Base-by-base conservation (phyloP, 2,329 filamentous ascomycete genomes). In the Coccinonectria pachysandricola region DNA sequence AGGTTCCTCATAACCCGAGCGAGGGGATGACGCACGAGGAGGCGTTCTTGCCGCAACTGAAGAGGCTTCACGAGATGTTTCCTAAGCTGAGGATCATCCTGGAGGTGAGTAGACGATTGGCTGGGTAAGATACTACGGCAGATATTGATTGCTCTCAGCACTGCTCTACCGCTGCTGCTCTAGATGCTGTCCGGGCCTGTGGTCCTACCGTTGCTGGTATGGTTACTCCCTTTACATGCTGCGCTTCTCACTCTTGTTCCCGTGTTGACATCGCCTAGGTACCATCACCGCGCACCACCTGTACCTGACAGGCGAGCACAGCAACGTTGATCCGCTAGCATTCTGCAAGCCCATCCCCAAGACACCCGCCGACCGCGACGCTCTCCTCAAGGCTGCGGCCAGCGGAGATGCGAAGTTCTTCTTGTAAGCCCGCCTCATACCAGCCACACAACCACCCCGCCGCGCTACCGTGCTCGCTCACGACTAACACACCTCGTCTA, bases 271-370 rank as follows among this genome's bases (percentile, higher is more conserved):
- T n/a, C 9, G 8, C 12, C 21, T 35, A 53, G 78, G 69, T 4
- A 88, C 82, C 7, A 85, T 93, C 40, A 94, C 86, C 0, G 82
- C 84, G 3, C 86, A 94, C 48, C 86, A 94, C 47, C 64, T 93
- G 12, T 85, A 73, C 40, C 66, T 95, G 16, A 84, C 79, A 8
- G 75, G 83, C 10, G 79, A 91, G 44, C 76, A 86, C 43, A 62
- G 57, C 33, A 57, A 58, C 31, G 79, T 78, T 62, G 72, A 75
- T 12, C 46, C 47, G 15, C 54, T 60, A 27, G 54, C 54, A 47
- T 92, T 87, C 69, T 86, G 48, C 76, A 88, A 70, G 73, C 78
- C 65, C 65, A 84, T 81, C 16, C 73, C 79, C 26, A 83, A 83
- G 61, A 76, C 72, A 18, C 76, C 82, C 0, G 69, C 65, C 10